Evolutionary conservation across 352 stramenopile species (phyloP).

Genomic region (Phytophthora pinifolia): DNA sequence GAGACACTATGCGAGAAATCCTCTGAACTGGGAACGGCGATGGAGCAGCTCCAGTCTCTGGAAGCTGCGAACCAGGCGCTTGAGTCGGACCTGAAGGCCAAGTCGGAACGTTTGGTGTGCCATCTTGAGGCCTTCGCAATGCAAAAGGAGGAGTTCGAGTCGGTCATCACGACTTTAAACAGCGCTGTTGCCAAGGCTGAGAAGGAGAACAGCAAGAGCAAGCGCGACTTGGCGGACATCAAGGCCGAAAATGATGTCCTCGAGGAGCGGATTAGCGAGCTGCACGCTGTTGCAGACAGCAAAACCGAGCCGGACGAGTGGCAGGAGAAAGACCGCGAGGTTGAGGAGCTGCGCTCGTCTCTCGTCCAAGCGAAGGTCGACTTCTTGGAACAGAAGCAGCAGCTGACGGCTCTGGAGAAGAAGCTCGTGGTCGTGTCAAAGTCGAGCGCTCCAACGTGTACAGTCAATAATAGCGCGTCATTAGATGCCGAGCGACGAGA

Average conservation of each 20-base stretch:
- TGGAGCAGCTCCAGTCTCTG: conserved; percentile 32
- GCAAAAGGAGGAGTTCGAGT: conserved; percentile 43
- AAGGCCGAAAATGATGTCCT: conserved; percentile 62
- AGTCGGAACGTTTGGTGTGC: conserved; percentile 19
- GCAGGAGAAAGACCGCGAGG: conserved; percentile 52
- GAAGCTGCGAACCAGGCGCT: conserved; percentile 32
- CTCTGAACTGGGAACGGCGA: conserved; percentile 31
- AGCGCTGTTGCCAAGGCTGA: conserved; percentile 17
- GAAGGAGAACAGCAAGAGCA: conserved; percentile 33
- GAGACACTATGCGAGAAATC: conserved; percentile 36
- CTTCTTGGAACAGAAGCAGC: conserved; percentile 54
- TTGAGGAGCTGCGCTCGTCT: conserved; percentile 54
- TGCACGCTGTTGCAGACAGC: conserved; percentile 34
- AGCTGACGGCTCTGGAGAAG: conserved; percentile 54
- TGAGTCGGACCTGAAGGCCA: conserved; percentile 25
- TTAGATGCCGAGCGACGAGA: conserved; percentile 59
- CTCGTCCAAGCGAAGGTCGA: conserved; percentile 61
- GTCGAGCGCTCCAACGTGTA: conserved; percentile 22
- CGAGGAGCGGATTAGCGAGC: conserved; percentile 54
- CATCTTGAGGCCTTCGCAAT: conserved; percentile 34
- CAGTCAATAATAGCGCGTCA: conserved; percentile 29
- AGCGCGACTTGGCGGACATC: conserved; percentile 42
- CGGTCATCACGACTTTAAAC: conserved; percentile 24
- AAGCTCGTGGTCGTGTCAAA: conserved; percentile 57
- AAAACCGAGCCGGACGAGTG: conserved; percentile 42